These are phyloP conservation scores for Pontederia crassipes DNA, from an alignment of 176 grass and related monocot genomes.

Conservation along the genomic window DNA sequence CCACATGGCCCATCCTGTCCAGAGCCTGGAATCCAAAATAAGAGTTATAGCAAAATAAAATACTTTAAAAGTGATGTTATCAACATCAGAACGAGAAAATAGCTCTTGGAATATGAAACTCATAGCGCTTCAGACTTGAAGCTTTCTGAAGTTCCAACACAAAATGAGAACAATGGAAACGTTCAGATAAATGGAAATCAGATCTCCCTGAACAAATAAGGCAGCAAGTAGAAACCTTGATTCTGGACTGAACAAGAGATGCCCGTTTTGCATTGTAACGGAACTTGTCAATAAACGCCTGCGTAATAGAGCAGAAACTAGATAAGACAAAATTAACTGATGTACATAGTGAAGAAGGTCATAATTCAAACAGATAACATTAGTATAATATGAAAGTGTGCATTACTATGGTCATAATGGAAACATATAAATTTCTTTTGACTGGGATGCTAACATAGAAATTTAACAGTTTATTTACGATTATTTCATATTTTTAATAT, in stretches of 20 bases:
- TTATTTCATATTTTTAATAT: no score
- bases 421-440: no score
- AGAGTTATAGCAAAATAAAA: no score
- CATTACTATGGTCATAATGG: no score
- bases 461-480: no score
- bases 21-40: conserved; percentile 47
- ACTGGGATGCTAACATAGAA: no score
- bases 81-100: neutral
- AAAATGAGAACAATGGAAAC: neutral
- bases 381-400: no score
- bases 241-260: conserved; percentile 97
- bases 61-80: neutral
- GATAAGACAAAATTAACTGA: neutral
- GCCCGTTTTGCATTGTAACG: conserved; percentile 90
- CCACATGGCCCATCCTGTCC: conserved; percentile 84
- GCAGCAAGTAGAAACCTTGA: conserved; percentile 45
- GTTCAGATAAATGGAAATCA: neutral
- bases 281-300: conserved; percentile 96
- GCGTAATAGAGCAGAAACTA: conserved; percentile 12
- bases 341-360: no score
- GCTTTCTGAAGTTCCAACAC: neutral
- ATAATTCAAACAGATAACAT: no score
- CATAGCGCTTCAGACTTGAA: no score
- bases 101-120: no score
- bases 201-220: neutral